These are phyloP conservation scores for Cryptococcus wingfieldii DNA, from an alignment of 1,284 basidiomycete species.

Conservation along the genomic window DNA sequence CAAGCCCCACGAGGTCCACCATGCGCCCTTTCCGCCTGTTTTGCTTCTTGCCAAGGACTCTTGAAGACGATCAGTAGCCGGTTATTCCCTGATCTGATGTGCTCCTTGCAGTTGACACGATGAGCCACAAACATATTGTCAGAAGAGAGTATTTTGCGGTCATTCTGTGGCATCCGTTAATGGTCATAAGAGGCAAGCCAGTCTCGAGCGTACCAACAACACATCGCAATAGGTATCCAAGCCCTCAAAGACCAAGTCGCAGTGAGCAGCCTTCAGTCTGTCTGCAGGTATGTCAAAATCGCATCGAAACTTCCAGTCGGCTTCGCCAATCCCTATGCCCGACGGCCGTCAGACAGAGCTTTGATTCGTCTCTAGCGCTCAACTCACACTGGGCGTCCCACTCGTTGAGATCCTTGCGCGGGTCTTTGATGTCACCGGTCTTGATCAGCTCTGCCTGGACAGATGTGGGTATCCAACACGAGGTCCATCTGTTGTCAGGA, in stretches of 20 bases:
- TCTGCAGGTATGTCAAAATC: conserved; percentile 56
- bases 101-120: conserved; percentile 58
- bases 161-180: conserved; percentile 57
- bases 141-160: conserved; percentile 56
- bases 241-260: conserved; percentile 79
- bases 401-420: conserved; percentile 69
- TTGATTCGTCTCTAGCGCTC: conserved; percentile 6
- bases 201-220: conserved; percentile 55
- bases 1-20: conserved; percentile 35
- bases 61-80: conserved; percentile 66
- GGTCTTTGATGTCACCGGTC: conserved; percentile 69
- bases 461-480: conserved; percentile 61
- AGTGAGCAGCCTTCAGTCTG: conserved; percentile 49
- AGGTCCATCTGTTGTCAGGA: no score
- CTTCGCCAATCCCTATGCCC: conserved; percentile 75
- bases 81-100: conserved; percentile 60
- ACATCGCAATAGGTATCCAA: conserved; percentile 78
- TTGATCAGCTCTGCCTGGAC: conserved; percentile 79
- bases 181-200: background rate
- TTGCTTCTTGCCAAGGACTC: conserved; percentile 68
- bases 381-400: conserved; percentile 80
- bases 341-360: background rate
- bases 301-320: conserved; percentile 77
- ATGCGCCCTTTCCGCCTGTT: conserved; percentile 37
- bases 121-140: conserved; percentile 75